Evolutionary conservation across 2,329 filamentous ascomycete genomes (phyloP).

Genomic region (Ophidiomyces ophidiicola): DNA sequence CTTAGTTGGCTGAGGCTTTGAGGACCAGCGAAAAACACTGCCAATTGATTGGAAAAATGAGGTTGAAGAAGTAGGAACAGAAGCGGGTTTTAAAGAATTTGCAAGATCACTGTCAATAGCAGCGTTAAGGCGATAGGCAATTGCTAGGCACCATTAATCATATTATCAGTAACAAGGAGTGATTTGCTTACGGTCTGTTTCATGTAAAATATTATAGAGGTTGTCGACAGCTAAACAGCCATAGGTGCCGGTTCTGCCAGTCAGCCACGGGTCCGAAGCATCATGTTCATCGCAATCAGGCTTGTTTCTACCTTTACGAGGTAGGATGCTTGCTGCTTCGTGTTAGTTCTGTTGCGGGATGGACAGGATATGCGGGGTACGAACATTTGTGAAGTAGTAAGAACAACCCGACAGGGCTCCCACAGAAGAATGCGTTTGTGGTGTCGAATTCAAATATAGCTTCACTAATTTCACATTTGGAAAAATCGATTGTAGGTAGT

Average conservation of each 20-base stretch:
- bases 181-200: slow-evolving; percentile 44
- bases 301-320: slow-evolving; percentile 63
- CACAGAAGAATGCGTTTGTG: slow-evolving; percentile 74
- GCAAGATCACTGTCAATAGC: slow-evolving; percentile 75
- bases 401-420: slow-evolving; percentile 88
- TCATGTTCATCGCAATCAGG: slow-evolving; percentile 53
- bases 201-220: slow-evolving; percentile 82
- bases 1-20: slow-evolving; percentile 38
- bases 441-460: slow-evolving; percentile 83
- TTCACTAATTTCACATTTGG: slow-evolving; percentile 31
- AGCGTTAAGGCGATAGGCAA: slow-evolving; percentile 85
- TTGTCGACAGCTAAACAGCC: slow-evolving; percentile 92
- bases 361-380: not conserved
- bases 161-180: not conserved
- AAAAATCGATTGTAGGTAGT: slow-evolving; percentile 41
- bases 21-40: slow-evolving; percentile 48
- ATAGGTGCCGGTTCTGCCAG: slow-evolving; percentile 67
- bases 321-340: slow-evolving; percentile 49
- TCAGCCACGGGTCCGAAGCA: slow-evolving; percentile 50
- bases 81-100: slow-evolving; percentile 59
- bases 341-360: not conserved
- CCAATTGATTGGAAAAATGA: slow-evolving; percentile 54
- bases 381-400: slow-evolving; percentile 61
- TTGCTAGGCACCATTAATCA: slow-evolving; percentile 37
- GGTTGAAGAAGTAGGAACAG: slow-evolving; percentile 60